Evolutionary conservation across 345 rosid genomes (phyloP).

Genomic region (Gossypium bickii): DNA sequence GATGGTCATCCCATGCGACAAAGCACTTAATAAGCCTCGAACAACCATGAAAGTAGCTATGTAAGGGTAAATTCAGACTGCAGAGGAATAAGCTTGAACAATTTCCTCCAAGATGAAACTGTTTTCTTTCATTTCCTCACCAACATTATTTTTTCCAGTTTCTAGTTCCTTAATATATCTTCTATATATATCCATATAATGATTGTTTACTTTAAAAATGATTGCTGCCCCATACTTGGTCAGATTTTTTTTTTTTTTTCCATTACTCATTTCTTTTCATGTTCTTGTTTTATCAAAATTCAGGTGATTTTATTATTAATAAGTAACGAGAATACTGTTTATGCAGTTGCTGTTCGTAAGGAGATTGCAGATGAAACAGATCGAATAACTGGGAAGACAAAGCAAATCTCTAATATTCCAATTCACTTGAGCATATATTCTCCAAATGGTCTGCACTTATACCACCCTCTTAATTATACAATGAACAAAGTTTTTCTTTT

Average conservation of each 20-base stretch:
- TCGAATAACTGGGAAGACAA: constrained; percentile 64
- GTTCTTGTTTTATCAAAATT: constrained; percentile 3
- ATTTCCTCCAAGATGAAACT: too few species aligned
- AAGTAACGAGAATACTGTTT: constrained; percentile 11
- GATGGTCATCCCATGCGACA: too few species aligned
- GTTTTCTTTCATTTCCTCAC: too few species aligned
- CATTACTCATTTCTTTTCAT: background rate
- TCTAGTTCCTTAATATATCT: constrained; percentile 1
- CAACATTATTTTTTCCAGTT: background rate
- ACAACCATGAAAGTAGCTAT: too few species aligned
- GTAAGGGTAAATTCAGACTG: too few species aligned
- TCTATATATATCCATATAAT: background rate
- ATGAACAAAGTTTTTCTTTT: constrained; percentile 14
- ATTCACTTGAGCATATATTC: constrained; percentile 72
- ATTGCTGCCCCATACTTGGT: background rate
- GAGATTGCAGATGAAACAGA: constrained; percentile 74
- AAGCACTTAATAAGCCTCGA: too few species aligned
- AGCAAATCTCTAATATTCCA: constrained; percentile 67
- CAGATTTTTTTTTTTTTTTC: background rate
- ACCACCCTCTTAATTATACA: constrained; percentile 10
- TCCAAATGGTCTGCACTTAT: constrained; percentile 65
- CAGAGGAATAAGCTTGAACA: too few species aligned
- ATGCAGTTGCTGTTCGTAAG: constrained; percentile 64
- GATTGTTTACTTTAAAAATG: background rate
- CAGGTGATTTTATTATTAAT: background rate